Evolutionary conservation across 2,329 filamentous ascomycete species (phyloP), one percentile per base, ranked within the genome.

Genomic region (Blastomyces silverae): DNA sequence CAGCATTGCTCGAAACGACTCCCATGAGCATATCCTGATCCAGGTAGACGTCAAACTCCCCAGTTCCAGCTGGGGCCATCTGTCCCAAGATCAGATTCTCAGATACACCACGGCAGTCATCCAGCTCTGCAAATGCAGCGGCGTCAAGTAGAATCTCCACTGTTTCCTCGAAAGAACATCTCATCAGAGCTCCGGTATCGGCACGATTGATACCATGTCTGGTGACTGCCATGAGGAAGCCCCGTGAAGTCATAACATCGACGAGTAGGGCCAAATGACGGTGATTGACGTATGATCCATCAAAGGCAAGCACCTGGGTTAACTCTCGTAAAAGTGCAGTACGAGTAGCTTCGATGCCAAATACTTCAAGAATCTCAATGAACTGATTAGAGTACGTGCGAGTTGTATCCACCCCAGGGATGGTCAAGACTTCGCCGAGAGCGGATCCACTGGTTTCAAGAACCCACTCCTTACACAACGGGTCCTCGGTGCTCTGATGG

Each of bases 261-360:
- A 95, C 92, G 63, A 99, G 84, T 46, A 99, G 86, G 59, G 92
- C 90, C 81, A 99, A 87, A 81, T 99, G 94, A 73, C 94, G 92
- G 80, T 97, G 92, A 77, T 99, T 99, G 84, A 99, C 94, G 76
- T 99, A 99, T 17, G 94, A 97, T 85, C 95, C 95, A 75, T 97
- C 94, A 75, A 99, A 99, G 34, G 94, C 92, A 80, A 99, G 80
- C 75, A 99, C 94, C 73, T 91, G 88, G 39, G 89, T 91, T 82
- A 99, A 79, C 76, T 99, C 95, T 67, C 89, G 88, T 70, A 96
- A 87, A 65, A 99, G 83, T 63, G 92, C 90, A 59, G 89, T 87
- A 73, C 94, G 89, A 67, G 92, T 92, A 69, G 92, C 95, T 76
- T 99, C 94, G 68, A 99, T 99, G 75, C 94, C 94, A 68, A 99